phyloP scores from a whole-genome alignment of 2,329 filamentous ascomycete genomes.

The Cladosporium sp. region DNA sequence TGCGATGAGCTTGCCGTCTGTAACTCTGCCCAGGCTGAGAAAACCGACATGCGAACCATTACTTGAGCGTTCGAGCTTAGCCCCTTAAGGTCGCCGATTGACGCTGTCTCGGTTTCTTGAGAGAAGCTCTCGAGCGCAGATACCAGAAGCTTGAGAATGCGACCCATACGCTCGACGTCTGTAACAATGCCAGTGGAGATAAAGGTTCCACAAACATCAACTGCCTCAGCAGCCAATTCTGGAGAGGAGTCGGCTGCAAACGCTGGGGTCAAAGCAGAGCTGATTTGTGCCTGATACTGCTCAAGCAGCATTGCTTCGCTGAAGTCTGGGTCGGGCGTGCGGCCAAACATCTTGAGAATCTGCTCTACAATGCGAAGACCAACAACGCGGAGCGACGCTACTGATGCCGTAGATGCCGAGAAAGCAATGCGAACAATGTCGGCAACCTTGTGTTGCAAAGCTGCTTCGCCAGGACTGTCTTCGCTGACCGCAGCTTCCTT shows the following conservation, averaged over 20 bases:
- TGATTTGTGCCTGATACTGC: conserved; percentile 98
- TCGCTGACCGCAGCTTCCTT: conserved; percentile 79
- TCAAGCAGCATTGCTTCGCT: conserved; percentile 95
- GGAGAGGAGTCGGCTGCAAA: conserved; percentile 96
- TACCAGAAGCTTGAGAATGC: conserved; percentile 91
- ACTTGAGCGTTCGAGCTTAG: conserved; percentile 95
- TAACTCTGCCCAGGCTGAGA: conserved; percentile 94
- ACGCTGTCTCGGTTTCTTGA: conserved; percentile 72
- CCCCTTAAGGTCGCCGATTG: conserved; percentile 89
- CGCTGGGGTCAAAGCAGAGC: conserved; percentile 91
- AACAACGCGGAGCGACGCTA: conserved; percentile 85
- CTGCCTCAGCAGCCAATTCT: conserved; percentile 90
- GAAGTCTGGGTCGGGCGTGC: conserved; percentile 93
- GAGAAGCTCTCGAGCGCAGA: conserved; percentile 91
- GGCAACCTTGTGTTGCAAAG: conserved; percentile 79
- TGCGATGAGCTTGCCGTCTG: conserved; percentile 95
- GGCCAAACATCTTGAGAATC: conserved; percentile 92
- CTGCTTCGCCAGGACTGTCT: conserved; percentile 74
- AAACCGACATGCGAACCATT: conserved; percentile 98
- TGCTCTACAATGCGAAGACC: conserved; percentile 93
- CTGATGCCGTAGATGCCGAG: conserved; percentile 91
- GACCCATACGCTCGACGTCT: conserved; percentile 97
- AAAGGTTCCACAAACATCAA: conserved; percentile 97
- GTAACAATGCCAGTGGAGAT: conserved; percentile 97
- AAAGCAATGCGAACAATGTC: conserved; percentile 97